Percentiles rank a stretch among this genome's conserved stretches.
phyloP scores from a whole-genome alignment of 371 early-diverging fungal species.

The Haplosporangium sp. region DNA sequence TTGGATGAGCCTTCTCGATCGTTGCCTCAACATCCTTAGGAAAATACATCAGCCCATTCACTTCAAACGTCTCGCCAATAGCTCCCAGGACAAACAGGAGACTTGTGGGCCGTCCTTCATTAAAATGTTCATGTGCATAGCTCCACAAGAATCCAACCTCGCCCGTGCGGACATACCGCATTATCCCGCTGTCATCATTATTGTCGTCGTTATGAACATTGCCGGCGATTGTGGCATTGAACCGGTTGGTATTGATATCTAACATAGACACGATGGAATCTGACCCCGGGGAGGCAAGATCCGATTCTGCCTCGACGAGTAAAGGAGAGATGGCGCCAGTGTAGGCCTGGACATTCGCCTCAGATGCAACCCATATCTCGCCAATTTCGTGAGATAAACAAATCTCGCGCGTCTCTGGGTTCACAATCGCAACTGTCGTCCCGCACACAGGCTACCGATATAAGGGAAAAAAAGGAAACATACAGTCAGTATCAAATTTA shows the following conservation, averaged over 20 bases:
- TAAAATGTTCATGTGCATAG: conserved; percentile 20
- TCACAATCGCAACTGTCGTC: conserved; percentile 88
- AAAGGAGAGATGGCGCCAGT: conserved; percentile 25
- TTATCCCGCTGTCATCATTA: conserved; percentile 1
- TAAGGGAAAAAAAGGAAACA: background rate
- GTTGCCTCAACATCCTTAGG: conserved; percentile 78
- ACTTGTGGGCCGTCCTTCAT: conserved; percentile 56
- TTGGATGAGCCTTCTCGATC: conserved; percentile 66
- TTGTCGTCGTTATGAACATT: conserved; percentile 55
- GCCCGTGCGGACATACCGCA: conserved; percentile 82
- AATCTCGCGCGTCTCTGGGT: conserved; percentile 74
- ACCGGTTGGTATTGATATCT: conserved; percentile 15
- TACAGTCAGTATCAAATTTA: background rate
- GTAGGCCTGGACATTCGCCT: conserved; percentile 62
- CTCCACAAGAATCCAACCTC: conserved; percentile 86
- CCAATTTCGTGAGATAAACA: conserved; percentile 81
- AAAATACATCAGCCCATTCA: conserved; percentile 77
- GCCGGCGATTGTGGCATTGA: conserved; percentile 58
- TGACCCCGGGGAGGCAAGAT: background rate
- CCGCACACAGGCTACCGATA: conserved; percentile 53
- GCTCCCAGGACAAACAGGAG: conserved; percentile 82
- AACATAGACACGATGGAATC: conserved; percentile 1
- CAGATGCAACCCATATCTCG: conserved; percentile 87
- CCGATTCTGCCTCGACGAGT: conserved; percentile 12
- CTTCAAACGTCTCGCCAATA: conserved; percentile 72